Evolutionary conservation across 2,329 filamentous ascomycete species (phyloP).

Genomic region (Cordyceps cicadae): DNA sequence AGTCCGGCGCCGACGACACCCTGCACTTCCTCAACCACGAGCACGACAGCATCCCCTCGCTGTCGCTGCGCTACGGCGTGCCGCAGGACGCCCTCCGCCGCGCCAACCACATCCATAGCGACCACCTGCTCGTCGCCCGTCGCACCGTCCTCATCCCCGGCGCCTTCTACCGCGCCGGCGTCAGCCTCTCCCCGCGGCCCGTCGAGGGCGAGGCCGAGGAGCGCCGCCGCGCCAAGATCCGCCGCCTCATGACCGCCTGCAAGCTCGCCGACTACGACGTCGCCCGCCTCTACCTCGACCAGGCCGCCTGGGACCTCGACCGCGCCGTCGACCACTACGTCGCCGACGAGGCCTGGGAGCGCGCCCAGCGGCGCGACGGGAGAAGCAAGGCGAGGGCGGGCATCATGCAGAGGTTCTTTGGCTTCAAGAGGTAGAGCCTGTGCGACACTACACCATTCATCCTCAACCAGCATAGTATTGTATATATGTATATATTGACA

Average conservation of each 20-base stretch:
- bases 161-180: conserved; percentile 57
- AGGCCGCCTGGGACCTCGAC: conserved; percentile 58
- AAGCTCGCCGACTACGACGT: conserved; percentile 72
- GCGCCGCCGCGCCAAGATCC: conserved; percentile 58
- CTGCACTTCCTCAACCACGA: conserved; percentile 66
- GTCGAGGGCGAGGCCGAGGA: conserved; percentile 70
- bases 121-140: conserved; percentile 62
- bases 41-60: conserved; percentile 58
- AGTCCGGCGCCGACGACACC: conserved; percentile 48
- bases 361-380: conserved; percentile 55
- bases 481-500: conserved; percentile 1
- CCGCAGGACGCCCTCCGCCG: conserved; percentile 53
- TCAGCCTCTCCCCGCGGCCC: conserved; percentile 61
- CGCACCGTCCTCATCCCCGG: conserved; percentile 65
- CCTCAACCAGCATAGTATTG: neutral
- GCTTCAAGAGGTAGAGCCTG: neutral
- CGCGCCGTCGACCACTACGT: conserved; percentile 55
- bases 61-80: conserved; percentile 65
- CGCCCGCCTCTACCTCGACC: conserved; percentile 66
- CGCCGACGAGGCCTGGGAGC: conserved; percentile 71
- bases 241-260: conserved; percentile 71
- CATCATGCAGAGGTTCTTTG: neutral
- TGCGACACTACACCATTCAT: neutral
- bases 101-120: conserved; percentile 61
- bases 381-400: neutral